Conservation (phyloP, 1,284 basidiomycete genomes). For the Fomitopsis pinicola region DNA sequence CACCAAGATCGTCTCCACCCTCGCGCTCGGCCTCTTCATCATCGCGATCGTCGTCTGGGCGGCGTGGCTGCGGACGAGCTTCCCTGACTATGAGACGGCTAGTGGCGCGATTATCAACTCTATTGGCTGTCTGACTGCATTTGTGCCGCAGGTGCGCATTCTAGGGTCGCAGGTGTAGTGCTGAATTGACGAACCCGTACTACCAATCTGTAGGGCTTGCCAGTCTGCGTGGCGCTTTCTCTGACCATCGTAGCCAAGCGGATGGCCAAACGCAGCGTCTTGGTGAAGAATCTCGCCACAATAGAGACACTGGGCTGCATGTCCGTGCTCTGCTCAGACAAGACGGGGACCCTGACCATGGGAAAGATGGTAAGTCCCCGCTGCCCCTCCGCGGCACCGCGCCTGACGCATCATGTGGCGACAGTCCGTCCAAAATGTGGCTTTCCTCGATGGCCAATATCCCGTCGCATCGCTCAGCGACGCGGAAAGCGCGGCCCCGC, state of each 20-base stretch:
- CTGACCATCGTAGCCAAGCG: conserved; percentile 47
- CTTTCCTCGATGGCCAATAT: conserved; percentile 36
- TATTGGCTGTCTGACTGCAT: conserved; percentile 45
- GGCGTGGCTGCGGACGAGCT: conserved; percentile 39
- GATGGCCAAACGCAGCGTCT: conserved; percentile 48
- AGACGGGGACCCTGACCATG: conserved; percentile 22
- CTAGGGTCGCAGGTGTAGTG: not conserved
- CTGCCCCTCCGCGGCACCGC: not conserved
- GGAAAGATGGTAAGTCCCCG: conserved; percentile 21
- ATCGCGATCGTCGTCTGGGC: conserved; percentile 39
- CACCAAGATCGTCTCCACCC: conserved; percentile 39
- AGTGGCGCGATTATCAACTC: conserved; percentile 41
- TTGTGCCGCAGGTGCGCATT: conserved; percentile 40
- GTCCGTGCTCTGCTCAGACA: conserved; percentile 35
- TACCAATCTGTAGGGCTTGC: conserved; percentile 35
- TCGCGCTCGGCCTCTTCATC: conserved; percentile 38
- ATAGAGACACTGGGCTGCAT: conserved; percentile 60
- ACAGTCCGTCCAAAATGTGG: conserved; percentile 38
- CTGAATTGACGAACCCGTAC: not conserved
- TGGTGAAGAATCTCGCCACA: conserved; percentile 57
- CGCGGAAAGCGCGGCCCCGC: conserved; percentile 12
- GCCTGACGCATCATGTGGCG: no score
- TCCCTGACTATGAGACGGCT: conserved; percentile 34
- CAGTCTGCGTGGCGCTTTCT: conserved; percentile 46
- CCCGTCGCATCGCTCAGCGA: conserved; percentile 23